phyloP scores from a whole-genome alignment of 2,329 filamentous ascomycete species.

The Tolypocladium paradoxum region DNA sequence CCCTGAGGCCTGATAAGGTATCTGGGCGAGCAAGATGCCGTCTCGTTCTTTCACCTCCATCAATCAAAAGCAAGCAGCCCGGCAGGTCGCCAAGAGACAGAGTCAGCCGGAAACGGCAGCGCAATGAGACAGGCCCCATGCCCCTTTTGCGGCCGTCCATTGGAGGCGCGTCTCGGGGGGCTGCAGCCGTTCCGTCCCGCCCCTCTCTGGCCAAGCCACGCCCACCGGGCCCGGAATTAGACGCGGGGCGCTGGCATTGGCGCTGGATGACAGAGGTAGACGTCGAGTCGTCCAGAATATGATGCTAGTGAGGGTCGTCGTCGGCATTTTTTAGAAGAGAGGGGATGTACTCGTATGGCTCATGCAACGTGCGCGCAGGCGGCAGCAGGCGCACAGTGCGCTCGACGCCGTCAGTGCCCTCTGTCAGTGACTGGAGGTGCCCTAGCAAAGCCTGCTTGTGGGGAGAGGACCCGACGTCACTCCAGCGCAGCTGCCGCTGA shows the following conservation, averaged over 20 bases:
- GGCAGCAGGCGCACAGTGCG: neutral
- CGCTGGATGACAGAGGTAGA: too few relatives aligned
- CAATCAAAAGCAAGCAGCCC: neutral
- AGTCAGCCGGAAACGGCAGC: neutral
- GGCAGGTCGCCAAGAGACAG: neutral
- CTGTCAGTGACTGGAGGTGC: neutral
- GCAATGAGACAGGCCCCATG: neutral
- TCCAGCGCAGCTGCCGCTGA: neutral
- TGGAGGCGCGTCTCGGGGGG: neutral
- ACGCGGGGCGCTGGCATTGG: neutral
- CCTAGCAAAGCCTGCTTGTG: too few relatives aligned
- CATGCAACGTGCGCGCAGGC: neutral
- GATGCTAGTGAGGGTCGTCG: too few relatives aligned
- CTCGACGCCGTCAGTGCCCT: too few relatives aligned
- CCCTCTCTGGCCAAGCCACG: neutral
- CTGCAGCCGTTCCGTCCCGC: neutral
- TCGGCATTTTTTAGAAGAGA: neutral
- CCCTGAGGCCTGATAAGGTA: too few relatives aligned
- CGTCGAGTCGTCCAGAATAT: too few relatives aligned
- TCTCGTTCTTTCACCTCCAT: neutral
- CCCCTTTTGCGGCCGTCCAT: neutral
- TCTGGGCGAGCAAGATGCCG: too few relatives aligned
- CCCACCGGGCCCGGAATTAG: neutral
- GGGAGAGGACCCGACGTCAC: conserved; percentile 2
- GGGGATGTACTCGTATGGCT: too few relatives aligned